phyloP scores from a whole-genome alignment of 805 yeast species.

The Brettanomyces bruxellensis region DNA sequence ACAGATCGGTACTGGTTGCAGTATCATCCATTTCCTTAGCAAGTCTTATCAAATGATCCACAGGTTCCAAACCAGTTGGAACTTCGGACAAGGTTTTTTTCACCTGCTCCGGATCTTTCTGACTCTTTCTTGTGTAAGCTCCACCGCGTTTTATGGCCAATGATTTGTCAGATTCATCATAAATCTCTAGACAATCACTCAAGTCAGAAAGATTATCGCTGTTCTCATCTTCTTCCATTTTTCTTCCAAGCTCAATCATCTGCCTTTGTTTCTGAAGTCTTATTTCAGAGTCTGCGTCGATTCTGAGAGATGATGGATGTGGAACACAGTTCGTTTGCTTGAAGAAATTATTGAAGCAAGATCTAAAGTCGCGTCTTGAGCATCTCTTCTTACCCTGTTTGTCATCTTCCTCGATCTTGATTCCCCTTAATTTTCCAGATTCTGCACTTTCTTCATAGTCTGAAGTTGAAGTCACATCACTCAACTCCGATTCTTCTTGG shows the following conservation, averaged over 20 bases:
- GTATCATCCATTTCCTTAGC: constrained; percentile 4
- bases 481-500: background rate
- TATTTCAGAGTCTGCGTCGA: constrained; percentile 21
- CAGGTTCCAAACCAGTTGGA: constrained; percentile 22
- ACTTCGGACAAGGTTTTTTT: background rate
- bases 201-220: constrained; percentile 7
- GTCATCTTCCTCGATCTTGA: background rate
- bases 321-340: constrained; percentile 17
- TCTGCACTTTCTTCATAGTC: background rate
- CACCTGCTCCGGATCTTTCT: background rate
- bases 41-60: constrained; percentile 21
- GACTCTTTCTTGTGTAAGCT: background rate
- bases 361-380: constrained; percentile 14
- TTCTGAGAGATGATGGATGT: constrained; percentile 16
- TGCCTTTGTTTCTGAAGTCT: constrained; percentile 24
- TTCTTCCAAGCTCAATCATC: constrained; percentile 17
- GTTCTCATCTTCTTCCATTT: constrained; percentile 7
- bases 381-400: background rate
- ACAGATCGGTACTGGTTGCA: background rate
- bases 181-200: constrained; percentile 6
- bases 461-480: background rate
- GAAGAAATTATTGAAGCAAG: constrained; percentile 18
- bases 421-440: background rate
- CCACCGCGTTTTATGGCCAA: constrained; percentile 2
- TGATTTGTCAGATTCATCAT: constrained; percentile 6